Percentiles rank a stretch among this genome's conserved stretches.
Evolutionary conservation across 352 stramenopile genomes (phyloP).

Genomic region (Aphanomyces cochlioides): DNA sequence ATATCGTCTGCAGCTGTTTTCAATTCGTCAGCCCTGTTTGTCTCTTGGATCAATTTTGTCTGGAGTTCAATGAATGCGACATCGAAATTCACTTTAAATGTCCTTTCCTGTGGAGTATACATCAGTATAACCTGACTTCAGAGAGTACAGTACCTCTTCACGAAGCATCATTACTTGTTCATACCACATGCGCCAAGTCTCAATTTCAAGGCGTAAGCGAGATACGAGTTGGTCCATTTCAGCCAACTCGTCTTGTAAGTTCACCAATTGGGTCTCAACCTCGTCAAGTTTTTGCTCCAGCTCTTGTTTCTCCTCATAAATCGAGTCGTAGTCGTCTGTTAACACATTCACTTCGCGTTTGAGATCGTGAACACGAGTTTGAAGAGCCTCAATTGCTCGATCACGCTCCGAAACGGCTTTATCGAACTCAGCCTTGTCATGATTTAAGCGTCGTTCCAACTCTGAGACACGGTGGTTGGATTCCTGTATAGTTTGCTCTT

Average conservation of each 20-base stretch:
- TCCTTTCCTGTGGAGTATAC: not conserved
- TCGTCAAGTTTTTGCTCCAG: slow-evolving; percentile 17
- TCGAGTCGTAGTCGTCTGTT: slow-evolving; percentile 25
- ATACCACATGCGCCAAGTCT: not conserved
- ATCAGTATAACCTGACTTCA: not conserved
- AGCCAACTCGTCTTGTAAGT: slow-evolving; percentile 12
- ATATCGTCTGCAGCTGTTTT: not conserved
- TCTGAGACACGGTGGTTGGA: not conserved
- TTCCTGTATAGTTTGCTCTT: slow-evolving; percentile 23
- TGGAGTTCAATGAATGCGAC: not conserved
- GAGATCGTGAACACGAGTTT: slow-evolving; percentile 5
- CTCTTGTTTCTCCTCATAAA: slow-evolving; percentile 31
- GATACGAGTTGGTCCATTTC: slow-evolving; percentile 1
- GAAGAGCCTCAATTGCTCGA: slow-evolving; percentile 20
- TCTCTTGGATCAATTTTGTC: too few species aligned
- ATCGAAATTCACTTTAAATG: not conserved
- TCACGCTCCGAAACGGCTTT: slow-evolving; percentile 15
- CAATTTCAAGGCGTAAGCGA: not conserved
- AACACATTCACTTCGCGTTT: slow-evolving; percentile 29
- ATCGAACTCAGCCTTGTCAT: slow-evolving; percentile 25
- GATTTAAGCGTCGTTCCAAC: slow-evolving; percentile 5
- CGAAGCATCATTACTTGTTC: slow-evolving; percentile 1
- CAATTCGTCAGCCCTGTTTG: not conserved
- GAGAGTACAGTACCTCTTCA: not conserved
- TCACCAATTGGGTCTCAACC: slow-evolving; percentile 46